Base-by-base conservation (phyloP, 208 protist genomes). In the Acanthamoeba rhysodes region DNA sequence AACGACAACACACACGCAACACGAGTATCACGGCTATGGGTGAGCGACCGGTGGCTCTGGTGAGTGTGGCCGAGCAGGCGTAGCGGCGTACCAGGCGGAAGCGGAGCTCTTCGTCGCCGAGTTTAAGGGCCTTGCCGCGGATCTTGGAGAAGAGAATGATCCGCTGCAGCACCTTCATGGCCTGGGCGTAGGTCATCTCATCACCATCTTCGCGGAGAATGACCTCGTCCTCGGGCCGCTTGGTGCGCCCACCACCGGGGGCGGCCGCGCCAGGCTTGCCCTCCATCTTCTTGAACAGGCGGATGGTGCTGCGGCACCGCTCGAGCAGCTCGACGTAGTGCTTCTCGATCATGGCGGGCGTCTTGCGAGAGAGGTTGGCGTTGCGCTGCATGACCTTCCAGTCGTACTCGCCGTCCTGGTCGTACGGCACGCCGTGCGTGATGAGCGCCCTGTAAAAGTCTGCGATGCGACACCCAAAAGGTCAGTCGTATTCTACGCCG, bases 101-200 rank as follows among this genome's bases (percentile, higher is more conserved):
- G 12, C 66, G 57, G 41, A 93, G 87, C 57, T 93, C 87, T 24
- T 70, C 66, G 8, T 70, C 64, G 87, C 66, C 62, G 32, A 93
- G 66, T 37, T 70, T 78, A 29, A 93, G 87, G 14, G 66, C 87
- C 66, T 93, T 93, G 41, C 64, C 48, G 27, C 87, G 57, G n/a
- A 93, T 93, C 87, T 93, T 93, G 57, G 87, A 93, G 87, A 93
- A 93, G 34, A 93, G 41, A 37, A 93, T 93, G 62, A 93, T 93
- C 7, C 87, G 87, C 62, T 93, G 87, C 37, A 93, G 59, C 41
- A 93, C 87, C 87, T 93, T 93, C 87, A 93, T 93, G 37, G 87
- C 87, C 48, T 93, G 87, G 14, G 87, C 7, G 48, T 93, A 74
- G 34, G 64, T 93, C 87, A 93, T 93, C 59, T 93, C 87, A 20